Conservation (phyloP, 495 filamentous ascomycete species). For the Podospora didyma region DNA sequence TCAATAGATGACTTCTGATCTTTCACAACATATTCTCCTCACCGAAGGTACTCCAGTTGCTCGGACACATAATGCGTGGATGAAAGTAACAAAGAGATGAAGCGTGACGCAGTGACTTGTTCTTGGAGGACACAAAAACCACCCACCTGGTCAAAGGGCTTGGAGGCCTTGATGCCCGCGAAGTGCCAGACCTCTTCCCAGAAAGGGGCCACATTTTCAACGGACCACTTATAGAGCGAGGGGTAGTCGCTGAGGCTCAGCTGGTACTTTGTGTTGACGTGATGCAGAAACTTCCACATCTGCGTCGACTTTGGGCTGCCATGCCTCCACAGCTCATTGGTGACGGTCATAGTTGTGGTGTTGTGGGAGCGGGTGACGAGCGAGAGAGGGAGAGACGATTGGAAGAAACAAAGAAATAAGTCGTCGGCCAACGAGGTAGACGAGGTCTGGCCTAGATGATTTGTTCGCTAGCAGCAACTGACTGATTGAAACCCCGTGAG, state of each 20-base stretch:
- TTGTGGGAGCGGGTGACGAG: no score
- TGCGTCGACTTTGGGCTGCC: conserved; percentile 60
- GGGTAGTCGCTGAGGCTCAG: conserved; percentile 61
- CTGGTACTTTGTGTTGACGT: conserved; percentile 63
- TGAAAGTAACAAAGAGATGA: neutral
- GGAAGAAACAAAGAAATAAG: no score
- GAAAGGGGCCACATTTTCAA: conserved; percentile 67
- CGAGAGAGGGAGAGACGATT: no score
- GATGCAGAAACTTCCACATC: conserved; percentile 66
- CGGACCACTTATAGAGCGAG: conserved; percentile 77
- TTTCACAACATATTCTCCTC: no score
- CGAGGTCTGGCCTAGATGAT: neutral
- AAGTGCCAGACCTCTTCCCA: conserved; percentile 88
- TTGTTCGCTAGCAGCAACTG: neutral
- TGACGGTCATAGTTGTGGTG: conserved; percentile 24
- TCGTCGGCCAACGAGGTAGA: no score
- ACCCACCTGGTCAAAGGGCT: conserved; percentile 56
- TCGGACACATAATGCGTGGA: no score
- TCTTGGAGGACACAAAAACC: neutral
- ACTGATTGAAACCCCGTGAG: neutral
- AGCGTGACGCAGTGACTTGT: no score
- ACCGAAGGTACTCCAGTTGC: no score
- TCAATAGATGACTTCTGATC: no score
- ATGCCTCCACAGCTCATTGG: conserved; percentile 66
- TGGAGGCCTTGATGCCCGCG: conserved; percentile 66